Evolutionary conservation across 495 filamentous ascomycete species (phyloP).

Genomic region (Podospora bellae-mahoneyi): DNA sequence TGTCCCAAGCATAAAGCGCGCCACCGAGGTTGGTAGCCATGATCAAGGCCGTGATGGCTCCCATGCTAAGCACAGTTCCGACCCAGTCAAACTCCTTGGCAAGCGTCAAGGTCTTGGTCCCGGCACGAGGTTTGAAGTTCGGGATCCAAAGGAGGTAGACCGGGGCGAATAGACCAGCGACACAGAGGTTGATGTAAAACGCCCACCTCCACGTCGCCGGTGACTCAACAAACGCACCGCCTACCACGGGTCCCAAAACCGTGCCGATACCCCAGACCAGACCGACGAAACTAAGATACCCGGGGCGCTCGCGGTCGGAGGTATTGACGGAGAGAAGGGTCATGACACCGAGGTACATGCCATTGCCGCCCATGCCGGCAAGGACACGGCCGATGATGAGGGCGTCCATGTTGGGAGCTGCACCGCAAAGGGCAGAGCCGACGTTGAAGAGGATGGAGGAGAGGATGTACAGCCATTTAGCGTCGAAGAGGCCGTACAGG

Average conservation of each 20-base stretch:
- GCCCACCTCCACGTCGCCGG: conserved; percentile 56
- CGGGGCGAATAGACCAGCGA: conserved; percentile 53
- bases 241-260: conserved; percentile 58
- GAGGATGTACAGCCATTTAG: conserved; percentile 53
- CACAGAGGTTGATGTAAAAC: conserved; percentile 67
- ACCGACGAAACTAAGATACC: conserved; percentile 45
- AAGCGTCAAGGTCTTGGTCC: conserved; percentile 30
- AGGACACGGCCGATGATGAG: conserved; percentile 49
- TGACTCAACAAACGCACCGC: conserved; percentile 56
- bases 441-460: conserved; percentile 50
- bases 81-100: conserved; percentile 43
- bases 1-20: conserved; percentile 50
- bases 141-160: conserved; percentile 57
- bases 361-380: conserved; percentile 44
- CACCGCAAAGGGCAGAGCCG: conserved; percentile 51
- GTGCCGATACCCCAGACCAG: conserved; percentile 51
- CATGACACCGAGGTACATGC: conserved; percentile 50
- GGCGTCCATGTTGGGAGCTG: conserved; percentile 25
- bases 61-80: conserved; percentile 41
- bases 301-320: conserved; percentile 41
- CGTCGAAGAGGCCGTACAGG: conserved; percentile 50
- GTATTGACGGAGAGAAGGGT: conserved; percentile 45
- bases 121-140: conserved; percentile 38
- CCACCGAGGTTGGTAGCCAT: conserved; percentile 58
- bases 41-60: conserved; percentile 36